phyloP scores from a whole-genome alignment of 2,329 filamentous ascomycete genomes.

The Clonostachys sp. region DNA sequence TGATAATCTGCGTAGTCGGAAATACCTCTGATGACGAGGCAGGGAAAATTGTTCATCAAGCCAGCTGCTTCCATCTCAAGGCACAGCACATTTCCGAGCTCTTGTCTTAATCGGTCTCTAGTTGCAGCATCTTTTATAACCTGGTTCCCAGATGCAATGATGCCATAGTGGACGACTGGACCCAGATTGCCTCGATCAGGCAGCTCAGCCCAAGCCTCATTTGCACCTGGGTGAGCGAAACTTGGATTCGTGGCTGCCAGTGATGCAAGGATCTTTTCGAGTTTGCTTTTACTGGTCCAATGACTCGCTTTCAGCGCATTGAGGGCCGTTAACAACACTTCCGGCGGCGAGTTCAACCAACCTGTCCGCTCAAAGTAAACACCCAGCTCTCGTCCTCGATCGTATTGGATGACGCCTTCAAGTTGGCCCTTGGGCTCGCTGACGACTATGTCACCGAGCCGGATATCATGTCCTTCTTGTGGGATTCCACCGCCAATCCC shows the following conservation, averaged over 20 bases:
- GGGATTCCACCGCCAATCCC: conserved; percentile 24
- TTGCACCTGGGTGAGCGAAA: conserved; percentile 5
- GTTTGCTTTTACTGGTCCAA: not conserved
- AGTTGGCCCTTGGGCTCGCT: not conserved
- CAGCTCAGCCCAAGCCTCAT: conserved; percentile 8
- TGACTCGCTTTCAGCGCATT: not conserved
- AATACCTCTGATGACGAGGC: conserved; percentile 24
- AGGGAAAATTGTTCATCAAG: conserved; percentile 14
- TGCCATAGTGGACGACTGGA: conserved; percentile 10
- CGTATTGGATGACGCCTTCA: conserved; percentile 5
- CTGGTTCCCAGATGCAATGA: conserved; percentile 8
- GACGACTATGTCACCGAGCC: conserved; percentile 29
- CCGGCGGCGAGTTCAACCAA: conserved; percentile 1
- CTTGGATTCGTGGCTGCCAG: not conserved
- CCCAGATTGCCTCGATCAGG: conserved; percentile 4
- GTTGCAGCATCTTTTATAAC: conserved; percentile 9
- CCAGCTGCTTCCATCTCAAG: conserved; percentile 14
- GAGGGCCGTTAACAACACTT: not conserved
- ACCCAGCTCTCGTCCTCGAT: conserved; percentile 5
- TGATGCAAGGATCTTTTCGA: not conserved
- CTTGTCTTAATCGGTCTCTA: conserved; percentile 12
- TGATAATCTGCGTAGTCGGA: conserved; percentile 29
- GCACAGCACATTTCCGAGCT: conserved; percentile 10
- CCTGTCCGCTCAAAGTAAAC: conserved; percentile 1
- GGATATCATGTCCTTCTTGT: conserved; percentile 22